These are phyloP conservation scores for Phyllosticta ampelicida DNA, from an alignment of 2,329 filamentous ascomycete species.

Conservation along the genomic window DNA sequence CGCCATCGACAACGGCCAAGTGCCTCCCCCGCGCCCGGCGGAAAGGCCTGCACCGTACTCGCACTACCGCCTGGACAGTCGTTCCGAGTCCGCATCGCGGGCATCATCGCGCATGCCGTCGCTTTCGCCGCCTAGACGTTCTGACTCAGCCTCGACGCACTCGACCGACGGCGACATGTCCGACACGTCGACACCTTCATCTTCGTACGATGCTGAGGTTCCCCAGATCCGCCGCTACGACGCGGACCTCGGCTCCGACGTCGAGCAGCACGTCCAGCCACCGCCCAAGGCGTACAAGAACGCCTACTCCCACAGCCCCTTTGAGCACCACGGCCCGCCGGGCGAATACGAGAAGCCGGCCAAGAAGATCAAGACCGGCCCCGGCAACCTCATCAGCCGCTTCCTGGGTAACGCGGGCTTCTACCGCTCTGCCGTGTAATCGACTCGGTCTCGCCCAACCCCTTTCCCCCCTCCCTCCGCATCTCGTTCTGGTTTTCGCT, in stretches of 20 bases:
- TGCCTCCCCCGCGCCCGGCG: slow-evolving; percentile 19
- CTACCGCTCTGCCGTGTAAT: background rate
- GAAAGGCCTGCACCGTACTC: slow-evolving; percentile 25
- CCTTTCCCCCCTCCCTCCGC: background rate
- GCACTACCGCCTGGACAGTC: slow-evolving; percentile 23
- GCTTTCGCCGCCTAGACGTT: slow-evolving; percentile 36
- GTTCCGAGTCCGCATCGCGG: slow-evolving; percentile 22
- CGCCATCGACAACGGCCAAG: slow-evolving; percentile 29
- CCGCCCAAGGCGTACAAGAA: slow-evolving; percentile 17
- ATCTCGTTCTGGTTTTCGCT: background rate
- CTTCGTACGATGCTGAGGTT: slow-evolving; percentile 23
- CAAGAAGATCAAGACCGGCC: slow-evolving; percentile 28
- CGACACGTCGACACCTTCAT: slow-evolving; percentile 25
- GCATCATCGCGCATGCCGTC: slow-evolving; percentile 38
- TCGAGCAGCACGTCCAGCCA: slow-evolving; percentile 33
- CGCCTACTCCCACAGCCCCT: background rate
- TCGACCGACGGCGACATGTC: slow-evolving; percentile 17
- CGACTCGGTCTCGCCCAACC: background rate
- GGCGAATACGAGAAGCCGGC: slow-evolving; percentile 24
- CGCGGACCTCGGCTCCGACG: slow-evolving; percentile 28
- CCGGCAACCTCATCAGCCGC: slow-evolving; percentile 11
- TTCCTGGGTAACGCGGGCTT: slow-evolving; percentile 7
- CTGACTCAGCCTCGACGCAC: slow-evolving; percentile 15
- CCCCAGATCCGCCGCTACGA: slow-evolving; percentile 29
- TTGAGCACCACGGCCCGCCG: slow-evolving; percentile 21